Evolutionary conservation across 352 stramenopile species (phyloP).

Genomic region (Globisporangium paddicum): DNA sequence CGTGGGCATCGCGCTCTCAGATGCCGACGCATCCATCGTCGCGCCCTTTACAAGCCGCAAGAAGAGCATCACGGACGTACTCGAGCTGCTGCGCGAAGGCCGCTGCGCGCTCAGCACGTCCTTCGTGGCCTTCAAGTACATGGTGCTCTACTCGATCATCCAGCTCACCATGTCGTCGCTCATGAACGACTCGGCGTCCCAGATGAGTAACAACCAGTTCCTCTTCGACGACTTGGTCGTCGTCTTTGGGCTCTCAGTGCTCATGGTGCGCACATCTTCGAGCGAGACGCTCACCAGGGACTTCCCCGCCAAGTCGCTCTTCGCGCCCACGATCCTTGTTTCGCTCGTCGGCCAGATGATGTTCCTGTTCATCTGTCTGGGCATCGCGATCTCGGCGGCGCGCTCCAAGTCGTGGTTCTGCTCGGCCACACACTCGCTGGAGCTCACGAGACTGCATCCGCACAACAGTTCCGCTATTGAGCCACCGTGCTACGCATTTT

Average conservation of each 20-base stretch:
- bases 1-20: slow-evolving; percentile 84
- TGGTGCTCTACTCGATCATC: slow-evolving; percentile 91
- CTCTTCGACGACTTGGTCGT: slow-evolving; percentile 75
- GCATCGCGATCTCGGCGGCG: slow-evolving; percentile 51
- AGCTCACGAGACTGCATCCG: slow-evolving; percentile 30
- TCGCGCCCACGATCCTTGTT: slow-evolving; percentile 48
- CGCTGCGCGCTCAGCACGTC: slow-evolving; percentile 87
- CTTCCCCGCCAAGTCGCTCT: slow-evolving; percentile 52
- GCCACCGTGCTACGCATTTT: slow-evolving; percentile 62
- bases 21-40: slow-evolving; percentile 88
- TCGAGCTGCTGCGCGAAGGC: slow-evolving; percentile 85
- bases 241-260: slow-evolving; percentile 61
- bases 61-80: slow-evolving; percentile 78
- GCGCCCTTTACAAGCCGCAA: slow-evolving; percentile 88
- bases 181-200: slow-evolving; percentile 55
- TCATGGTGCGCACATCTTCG: slow-evolving; percentile 65
- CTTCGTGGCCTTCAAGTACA: slow-evolving; percentile 89
- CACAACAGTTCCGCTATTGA: slow-evolving; percentile 34
- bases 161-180: slow-evolving; percentile 67
- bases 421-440: slow-evolving; percentile 32
- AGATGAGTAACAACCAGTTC: slow-evolving; percentile 79
- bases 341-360: slow-evolving; percentile 56
- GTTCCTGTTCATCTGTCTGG: slow-evolving; percentile 49
- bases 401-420: slow-evolving; percentile 61
- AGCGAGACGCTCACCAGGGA: slow-evolving; percentile 33